Evolutionary conservation across 176 grass and related monocot species (phyloP).

Genomic region (Lolium rigidum): DNA sequence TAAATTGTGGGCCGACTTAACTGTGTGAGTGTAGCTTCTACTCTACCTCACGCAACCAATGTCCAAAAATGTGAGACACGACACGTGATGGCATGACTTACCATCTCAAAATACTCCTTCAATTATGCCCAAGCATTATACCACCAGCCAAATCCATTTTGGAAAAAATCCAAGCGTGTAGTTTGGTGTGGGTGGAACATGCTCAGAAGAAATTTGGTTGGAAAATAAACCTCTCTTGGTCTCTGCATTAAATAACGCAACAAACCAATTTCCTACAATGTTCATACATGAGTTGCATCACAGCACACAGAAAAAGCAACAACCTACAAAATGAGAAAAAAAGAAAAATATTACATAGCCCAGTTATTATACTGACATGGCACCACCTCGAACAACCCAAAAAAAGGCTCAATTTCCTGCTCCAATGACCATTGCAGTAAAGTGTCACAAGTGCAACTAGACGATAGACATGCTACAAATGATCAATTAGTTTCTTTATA

Average conservation of each 20-base stretch:
- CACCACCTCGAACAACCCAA: neutral
- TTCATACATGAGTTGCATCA: neutral
- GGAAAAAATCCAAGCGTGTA: neutral
- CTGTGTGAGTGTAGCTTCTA: neutral
- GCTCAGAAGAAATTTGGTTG: neutral
- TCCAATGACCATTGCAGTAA: neutral
- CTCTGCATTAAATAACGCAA: neutral
- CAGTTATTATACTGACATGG: neutral
- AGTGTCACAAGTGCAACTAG: neutral
- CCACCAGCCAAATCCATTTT: neutral
- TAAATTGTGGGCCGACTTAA: neutral
- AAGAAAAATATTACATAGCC: neutral
- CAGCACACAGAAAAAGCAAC: neutral
- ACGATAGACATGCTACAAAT: neutral
- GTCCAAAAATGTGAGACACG: neutral
- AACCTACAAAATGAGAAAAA: neutral
- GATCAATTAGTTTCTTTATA: neutral
- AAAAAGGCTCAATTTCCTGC: too few species aligned
- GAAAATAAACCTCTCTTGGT: neutral
- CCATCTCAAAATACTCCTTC: neutral
- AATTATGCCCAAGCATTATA: neutral
- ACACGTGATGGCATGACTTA: neutral
- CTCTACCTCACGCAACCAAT: neutral
- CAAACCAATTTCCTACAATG: neutral
- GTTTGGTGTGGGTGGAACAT: neutral